Conservation (phyloP, 2,329 filamentous ascomycete genomes). For the Colletotrichum simmondsii region DNA sequence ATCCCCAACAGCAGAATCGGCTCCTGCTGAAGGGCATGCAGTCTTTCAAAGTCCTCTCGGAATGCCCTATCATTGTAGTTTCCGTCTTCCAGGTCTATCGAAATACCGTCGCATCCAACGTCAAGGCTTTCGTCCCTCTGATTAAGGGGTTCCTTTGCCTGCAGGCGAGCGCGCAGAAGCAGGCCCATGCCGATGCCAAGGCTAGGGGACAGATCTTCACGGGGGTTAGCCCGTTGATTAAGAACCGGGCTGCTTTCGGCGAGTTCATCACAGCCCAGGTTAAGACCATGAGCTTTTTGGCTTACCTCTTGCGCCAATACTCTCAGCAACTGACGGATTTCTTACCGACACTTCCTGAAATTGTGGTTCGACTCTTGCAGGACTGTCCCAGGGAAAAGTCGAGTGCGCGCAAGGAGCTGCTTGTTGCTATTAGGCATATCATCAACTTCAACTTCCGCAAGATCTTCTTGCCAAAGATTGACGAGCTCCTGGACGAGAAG, state of each 20-base stretch:
- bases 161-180: conserved; percentile 92
- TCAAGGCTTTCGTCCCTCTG: conserved; percentile 90
- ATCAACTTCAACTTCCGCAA: conserved; percentile 99
- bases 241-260: conserved; percentile 92
- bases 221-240: conserved; percentile 92
- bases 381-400: conserved; percentile 97
- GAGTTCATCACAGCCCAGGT: conserved; percentile 98
- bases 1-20: conserved; percentile 83
- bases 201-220: conserved; percentile 86
- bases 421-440: conserved; percentile 97
- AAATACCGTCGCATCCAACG: conserved; percentile 81
- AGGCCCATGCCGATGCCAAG: conserved; percentile 87
- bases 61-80: conserved; percentile 98
- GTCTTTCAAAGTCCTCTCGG: conserved; percentile 97
- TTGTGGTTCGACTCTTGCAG: conserved; percentile 89
- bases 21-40: conserved; percentile 93
- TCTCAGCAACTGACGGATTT: conserved; percentile 90
- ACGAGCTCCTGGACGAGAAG: conserved; percentile 92
- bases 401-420: conserved; percentile 89
- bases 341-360: conserved; percentile 83
- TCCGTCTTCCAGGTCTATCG: conserved; percentile 97
- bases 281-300: conserved; percentile 98
- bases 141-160: conserved; percentile 91
- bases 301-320: conserved; percentile 90
- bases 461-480: conserved; percentile 94